Conservation (phyloP, 257 asterid species). For the Salvia miltiorrhiza region DNA sequence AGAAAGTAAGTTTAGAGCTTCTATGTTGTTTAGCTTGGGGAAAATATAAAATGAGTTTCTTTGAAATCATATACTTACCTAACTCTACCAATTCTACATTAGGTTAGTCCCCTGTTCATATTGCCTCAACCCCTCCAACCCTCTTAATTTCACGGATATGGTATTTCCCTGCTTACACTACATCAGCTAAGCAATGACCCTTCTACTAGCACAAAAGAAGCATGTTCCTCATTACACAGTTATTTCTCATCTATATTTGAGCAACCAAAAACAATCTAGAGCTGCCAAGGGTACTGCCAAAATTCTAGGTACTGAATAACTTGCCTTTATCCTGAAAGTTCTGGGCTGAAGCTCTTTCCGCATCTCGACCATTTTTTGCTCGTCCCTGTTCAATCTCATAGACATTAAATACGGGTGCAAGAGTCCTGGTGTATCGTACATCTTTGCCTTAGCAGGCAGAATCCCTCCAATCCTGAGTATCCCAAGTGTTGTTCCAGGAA, state of each 20-base stretch:
- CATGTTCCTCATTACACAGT: slow-evolving; percentile 10
- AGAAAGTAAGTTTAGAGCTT: not conserved
- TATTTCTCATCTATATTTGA: slow-evolving; percentile 4
- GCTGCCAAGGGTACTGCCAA: not conserved
- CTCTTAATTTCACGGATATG: not conserved
- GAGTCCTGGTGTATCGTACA: slow-evolving; percentile 97
- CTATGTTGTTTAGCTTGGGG: not conserved
- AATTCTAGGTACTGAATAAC: slow-evolving; percentile 22
- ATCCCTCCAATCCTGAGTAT: slow-evolving; percentile 87
- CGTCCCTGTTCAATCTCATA: slow-evolving; percentile 78
- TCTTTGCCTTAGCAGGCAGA: slow-evolving; percentile 89
- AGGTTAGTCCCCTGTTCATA: not conserved
- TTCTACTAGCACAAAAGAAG: not conserved
- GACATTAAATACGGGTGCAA: slow-evolving; percentile 85
- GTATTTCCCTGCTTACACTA: not conserved
- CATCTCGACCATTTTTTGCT: slow-evolving; percentile 92
- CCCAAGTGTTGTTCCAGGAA: slow-evolving; percentile 96
- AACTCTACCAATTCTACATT: not conserved
- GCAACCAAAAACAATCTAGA: not conserved
- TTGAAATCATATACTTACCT: not conserved
- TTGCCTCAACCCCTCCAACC: not conserved
- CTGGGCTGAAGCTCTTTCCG: slow-evolving; percentile 94
- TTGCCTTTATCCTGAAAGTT: slow-evolving; percentile 74
- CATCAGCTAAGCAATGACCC: not conserved
- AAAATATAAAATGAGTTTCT: not conserved